Evolutionary conservation across 2,329 filamentous ascomycete genomes (phyloP), one percentile per base, ranked within the genome.

Genomic region (Sclerotinia minor): DNA sequence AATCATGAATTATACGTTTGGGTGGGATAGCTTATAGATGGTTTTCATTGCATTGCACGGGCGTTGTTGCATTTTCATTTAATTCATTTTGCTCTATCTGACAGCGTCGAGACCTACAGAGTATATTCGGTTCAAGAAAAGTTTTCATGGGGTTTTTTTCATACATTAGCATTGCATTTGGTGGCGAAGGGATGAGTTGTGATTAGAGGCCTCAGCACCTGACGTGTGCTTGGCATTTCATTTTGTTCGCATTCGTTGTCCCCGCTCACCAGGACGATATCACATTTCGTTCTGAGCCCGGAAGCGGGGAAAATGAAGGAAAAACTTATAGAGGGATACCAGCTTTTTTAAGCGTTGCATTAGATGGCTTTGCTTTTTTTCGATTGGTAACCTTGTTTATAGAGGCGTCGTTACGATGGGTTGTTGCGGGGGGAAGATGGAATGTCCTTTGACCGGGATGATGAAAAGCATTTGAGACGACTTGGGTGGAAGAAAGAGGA

Each of bases 1-100:
- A 60, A 68, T 57, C 63, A 69, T 71, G 69, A 68, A 49, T 67
- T 53, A 71, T 73, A 73, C 65, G 58, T 67, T 67, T 67, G 50
- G 65, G 58, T 21, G 64, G 55, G 47, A 19, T 26, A 67, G 44
- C 64, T 38, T 53, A 61, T 61, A 67, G 64, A 61, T 21, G 64
- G 64, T 67, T 67, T 61, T 59, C 38, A 41, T 64, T 67, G 64
- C 64, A 67, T 67, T 67, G 64, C 64, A 67, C 53, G 35, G 64
- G 64, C 64, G 64, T 67, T 67, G 55, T 44, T 67, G 41, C 47
- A 67, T 67, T 67, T 64, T 67, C 24, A n/a, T 66, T 67, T 26
- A 24, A 15, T 52, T 61, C 29, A 45, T 59, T 50, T n/a, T 53
- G 35, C 32, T 67, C 55, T 49, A 44, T 59, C 38, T 17, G 49